These are phyloP conservation scores for Amylostereum areolatum DNA, from an alignment of 1,284 basidiomycete species.

Conservation along the genomic window DNA sequence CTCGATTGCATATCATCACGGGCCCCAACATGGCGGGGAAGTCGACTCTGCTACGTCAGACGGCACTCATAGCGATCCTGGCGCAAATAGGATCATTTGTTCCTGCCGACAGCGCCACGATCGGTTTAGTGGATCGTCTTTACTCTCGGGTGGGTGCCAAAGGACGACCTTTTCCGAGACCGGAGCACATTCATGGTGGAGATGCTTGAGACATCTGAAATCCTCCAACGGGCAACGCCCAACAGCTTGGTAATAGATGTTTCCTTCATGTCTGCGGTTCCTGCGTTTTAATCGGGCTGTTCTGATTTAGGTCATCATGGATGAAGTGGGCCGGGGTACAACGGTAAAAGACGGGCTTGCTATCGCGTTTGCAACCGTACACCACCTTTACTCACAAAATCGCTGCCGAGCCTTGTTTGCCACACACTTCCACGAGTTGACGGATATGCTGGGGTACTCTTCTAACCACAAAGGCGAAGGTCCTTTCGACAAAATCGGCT, in stretches of 20 bases:
- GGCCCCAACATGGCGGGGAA: constrained; percentile 98
- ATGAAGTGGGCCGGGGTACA: constrained; percentile 95
- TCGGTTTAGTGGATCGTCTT: constrained; percentile 88
- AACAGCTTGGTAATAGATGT: constrained; percentile 62
- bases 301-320: constrained; percentile 82
- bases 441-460: constrained; percentile 71
- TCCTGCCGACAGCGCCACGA: constrained; percentile 71
- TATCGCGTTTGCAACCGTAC: constrained; percentile 87
- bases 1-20: constrained; percentile 78
- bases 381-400: constrained; percentile 75
- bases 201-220: constrained; percentile 83
- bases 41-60: constrained; percentile 89
- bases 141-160: constrained; percentile 95
- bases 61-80: constrained; percentile 84
- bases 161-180: constrained; percentile 92
- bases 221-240: constrained; percentile 75
- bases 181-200: constrained; percentile 93
- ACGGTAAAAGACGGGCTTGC: constrained; percentile 89
- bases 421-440: constrained; percentile 94
- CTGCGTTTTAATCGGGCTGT: background rate
- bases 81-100: constrained; percentile 94
- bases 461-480: constrained; percentile 33
- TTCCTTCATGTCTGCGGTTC: background rate
- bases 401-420: constrained; percentile 86
- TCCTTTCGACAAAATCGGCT: constrained; percentile 59